A percentile compares a stretch with the other conserved stretches of the same genome.
phyloP scores from a whole-genome alignment of 2,329 filamentous ascomycete species.

The Fusarium succisae region DNA sequence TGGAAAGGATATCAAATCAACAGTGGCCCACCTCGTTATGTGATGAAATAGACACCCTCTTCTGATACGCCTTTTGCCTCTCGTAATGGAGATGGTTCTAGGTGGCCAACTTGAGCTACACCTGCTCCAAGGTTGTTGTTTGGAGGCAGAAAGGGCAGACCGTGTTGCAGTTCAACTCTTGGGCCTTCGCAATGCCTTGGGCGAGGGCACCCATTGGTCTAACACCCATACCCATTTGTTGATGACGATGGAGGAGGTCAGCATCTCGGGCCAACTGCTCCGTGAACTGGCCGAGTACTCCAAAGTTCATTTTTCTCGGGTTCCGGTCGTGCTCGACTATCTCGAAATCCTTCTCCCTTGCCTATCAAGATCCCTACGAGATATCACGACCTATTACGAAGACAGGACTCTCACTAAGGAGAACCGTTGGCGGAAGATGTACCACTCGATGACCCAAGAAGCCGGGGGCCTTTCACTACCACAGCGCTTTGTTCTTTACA shows the following conservation, averaged over 20 bases:
- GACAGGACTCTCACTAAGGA: conserved; percentile 58
- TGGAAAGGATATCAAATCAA: conserved; percentile 1
- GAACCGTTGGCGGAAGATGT: conserved; percentile 68
- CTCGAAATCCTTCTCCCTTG: conserved; percentile 67
- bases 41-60: conserved; percentile 30
- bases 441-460: conserved; percentile 63
- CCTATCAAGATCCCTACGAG: conserved; percentile 60
- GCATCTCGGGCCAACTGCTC: conserved; percentile 55
- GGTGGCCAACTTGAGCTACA: conserved; percentile 45
- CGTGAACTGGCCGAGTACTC: conserved; percentile 65
- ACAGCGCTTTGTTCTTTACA: conserved; percentile 65
- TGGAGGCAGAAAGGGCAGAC: conserved; percentile 64
- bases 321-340: conserved; percentile 63
- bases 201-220: conserved; percentile 51
- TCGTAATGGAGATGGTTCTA: conserved; percentile 45
- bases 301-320: conserved; percentile 59
- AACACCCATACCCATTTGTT: conserved; percentile 55
- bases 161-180: conserved; percentile 58
- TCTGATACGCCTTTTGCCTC: conserved; percentile 20
- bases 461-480: conserved; percentile 60
- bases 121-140: conserved; percentile 62
- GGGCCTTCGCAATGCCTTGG: conserved; percentile 57
- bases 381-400: conserved; percentile 63
- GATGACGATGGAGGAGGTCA: conserved; percentile 59
- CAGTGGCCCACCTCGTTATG: conserved; percentile 19